These are phyloP conservation scores for Kazachstania psychrophila DNA, from an alignment of 805 yeast genomes.

Conservation along the genomic window DNA sequence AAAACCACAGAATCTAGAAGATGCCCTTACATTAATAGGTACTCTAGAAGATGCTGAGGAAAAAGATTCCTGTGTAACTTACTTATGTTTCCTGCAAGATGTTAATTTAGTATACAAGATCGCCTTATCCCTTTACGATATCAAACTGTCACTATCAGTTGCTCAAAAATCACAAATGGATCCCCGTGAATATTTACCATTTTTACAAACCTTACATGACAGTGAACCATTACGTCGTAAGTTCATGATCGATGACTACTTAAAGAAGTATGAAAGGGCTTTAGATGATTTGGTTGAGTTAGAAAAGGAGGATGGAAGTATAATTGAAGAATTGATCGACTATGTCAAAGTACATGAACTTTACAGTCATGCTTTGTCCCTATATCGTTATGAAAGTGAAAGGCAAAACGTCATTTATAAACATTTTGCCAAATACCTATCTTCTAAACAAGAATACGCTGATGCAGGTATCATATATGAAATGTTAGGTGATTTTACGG, in stretches of 20 bases:
- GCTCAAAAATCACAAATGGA: conserved; percentile 98
- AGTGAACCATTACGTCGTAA: conserved; percentile 57
- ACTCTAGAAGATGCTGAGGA: conserved; percentile 38
- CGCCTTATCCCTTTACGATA: conserved; percentile 74
- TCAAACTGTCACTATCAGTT: conserved; percentile 66
- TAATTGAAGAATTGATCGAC: conserved; percentile 50
- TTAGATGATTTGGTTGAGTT: conserved; percentile 51
- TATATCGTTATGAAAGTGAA: conserved; percentile 48
- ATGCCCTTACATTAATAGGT: conserved; percentile 61
- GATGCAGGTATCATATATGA: conserved; percentile 81
- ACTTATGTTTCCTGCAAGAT: conserved; percentile 83
- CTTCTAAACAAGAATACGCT: conserved; percentile 45
- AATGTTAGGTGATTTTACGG: conserved; percentile 42
- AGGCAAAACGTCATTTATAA: conserved; percentile 48
- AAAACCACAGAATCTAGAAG: conserved; percentile 73
- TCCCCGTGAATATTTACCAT: conserved; percentile 93
- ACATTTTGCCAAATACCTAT: conserved; percentile 54
- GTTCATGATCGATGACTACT: conserved; percentile 70
- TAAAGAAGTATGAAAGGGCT: conserved; percentile 62
- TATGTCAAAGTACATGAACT: conserved; percentile 64
- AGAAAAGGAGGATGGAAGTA: conserved; percentile 25
- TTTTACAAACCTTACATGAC: conserved; percentile 67
- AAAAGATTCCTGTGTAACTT: conserved; percentile 63
- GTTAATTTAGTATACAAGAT: conserved; percentile 72
- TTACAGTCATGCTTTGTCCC: conserved; percentile 56